Evolutionary conservation across 1,284 basidiomycete species (phyloP).

Genomic region (Chalciporus sp.): DNA sequence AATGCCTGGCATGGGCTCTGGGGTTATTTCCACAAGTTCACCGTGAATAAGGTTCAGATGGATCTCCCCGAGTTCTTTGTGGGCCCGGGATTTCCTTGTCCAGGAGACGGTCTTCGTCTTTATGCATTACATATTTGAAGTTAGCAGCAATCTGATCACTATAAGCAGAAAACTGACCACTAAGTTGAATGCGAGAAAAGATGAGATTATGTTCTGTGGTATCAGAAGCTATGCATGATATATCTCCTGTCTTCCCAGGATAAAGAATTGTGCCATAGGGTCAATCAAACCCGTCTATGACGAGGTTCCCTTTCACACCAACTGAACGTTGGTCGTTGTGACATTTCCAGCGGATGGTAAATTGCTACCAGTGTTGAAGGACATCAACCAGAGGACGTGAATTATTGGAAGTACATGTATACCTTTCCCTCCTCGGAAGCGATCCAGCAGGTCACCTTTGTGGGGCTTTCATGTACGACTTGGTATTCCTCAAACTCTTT

Average conservation of each 20-base stretch:
- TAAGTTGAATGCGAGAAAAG: constrained; percentile 19
- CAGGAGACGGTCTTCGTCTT: constrained; percentile 7
- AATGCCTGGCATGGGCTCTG: neutral
- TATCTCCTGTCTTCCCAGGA: neutral
- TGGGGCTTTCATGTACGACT: constrained; percentile 1
- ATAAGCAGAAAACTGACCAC: constrained; percentile 2
- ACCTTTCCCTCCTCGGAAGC: constrained; percentile 22
- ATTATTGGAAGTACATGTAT: too few relatives aligned
- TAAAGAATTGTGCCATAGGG: neutral
- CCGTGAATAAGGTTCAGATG: constrained; percentile 5
- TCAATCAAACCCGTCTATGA: constrained; percentile 7
- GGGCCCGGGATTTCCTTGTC: neutral
- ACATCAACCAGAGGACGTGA: too few relatives aligned
- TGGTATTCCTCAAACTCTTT: constrained; percentile 17
- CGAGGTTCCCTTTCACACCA: neutral
- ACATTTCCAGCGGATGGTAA: constrained; percentile 1
- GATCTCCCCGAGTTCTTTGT: constrained; percentile 17
- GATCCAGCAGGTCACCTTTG: constrained; percentile 21
- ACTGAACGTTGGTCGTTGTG: neutral
- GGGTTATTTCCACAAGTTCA: too few relatives aligned
- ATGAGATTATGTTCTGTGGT: constrained; percentile 2
- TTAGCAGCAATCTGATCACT: neutral
- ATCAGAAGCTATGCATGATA: neutral
- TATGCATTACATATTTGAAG: constrained; percentile 8
- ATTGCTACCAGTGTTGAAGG: too few relatives aligned